Evolutionary conservation across 2,329 filamentous ascomycete genomes (phyloP).

Genomic region (Stromatinia cepivora): DNA sequence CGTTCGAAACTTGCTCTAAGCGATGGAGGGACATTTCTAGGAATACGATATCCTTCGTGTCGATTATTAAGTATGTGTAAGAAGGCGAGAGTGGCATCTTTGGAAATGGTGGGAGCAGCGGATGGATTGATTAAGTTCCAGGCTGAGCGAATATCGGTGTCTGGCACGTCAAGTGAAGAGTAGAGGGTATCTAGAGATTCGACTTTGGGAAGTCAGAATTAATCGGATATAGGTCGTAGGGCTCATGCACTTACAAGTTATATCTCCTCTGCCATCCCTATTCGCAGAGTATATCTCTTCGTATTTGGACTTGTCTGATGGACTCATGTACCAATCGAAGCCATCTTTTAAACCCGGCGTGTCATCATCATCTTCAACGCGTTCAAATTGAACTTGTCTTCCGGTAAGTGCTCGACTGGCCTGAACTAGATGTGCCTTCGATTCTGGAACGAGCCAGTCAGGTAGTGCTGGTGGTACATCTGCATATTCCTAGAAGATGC

Average conservation of each 20-base stretch:
- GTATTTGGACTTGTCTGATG: conserved; percentile 87
- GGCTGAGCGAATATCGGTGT: conserved; percentile 81
- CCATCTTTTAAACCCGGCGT: conserved; percentile 86
- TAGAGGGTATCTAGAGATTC: conserved; percentile 80
- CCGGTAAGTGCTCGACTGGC: conserved; percentile 77
- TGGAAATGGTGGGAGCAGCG: conserved; percentile 78
- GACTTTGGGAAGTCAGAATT: conserved; percentile 52
- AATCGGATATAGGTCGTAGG: neutral
- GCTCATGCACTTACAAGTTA: conserved; percentile 62
- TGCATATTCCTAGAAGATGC: conserved; percentile 67
- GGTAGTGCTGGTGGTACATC: conserved; percentile 85
- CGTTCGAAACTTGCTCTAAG: conserved; percentile 89
- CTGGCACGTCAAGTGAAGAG: conserved; percentile 71
- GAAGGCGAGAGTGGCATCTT: conserved; percentile 92
- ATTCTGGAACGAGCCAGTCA: conserved; percentile 96
- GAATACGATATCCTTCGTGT: conserved; percentile 93
- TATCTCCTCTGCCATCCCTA: conserved; percentile 81
- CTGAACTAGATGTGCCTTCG: conserved; percentile 86
- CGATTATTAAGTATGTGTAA: conserved; percentile 95
- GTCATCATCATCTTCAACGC: conserved; percentile 80
- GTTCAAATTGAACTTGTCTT: conserved; percentile 79
- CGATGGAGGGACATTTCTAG: conserved; percentile 86
- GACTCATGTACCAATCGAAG: conserved; percentile 99
- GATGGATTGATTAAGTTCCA: conserved; percentile 98
- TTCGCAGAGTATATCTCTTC: conserved; percentile 96